Conservation (phyloP, 2,329 filamentous ascomycete genomes). For the Peltaster fructicola region DNA sequence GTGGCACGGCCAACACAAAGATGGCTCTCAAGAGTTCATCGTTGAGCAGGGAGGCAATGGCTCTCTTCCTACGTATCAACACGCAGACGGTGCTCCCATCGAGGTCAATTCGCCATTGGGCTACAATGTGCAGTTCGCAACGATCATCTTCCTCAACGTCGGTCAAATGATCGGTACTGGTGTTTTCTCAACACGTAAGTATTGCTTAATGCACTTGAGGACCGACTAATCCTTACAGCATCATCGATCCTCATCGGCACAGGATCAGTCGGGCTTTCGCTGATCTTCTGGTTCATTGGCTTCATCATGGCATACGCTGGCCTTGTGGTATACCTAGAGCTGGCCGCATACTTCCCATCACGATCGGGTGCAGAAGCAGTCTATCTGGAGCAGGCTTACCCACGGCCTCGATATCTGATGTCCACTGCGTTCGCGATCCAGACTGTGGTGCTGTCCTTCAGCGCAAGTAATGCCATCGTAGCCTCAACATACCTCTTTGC, state of each 20-base stretch:
- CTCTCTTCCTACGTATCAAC: conserved; percentile 36
- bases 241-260: conserved; percentile 40
- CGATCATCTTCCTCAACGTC: conserved; percentile 37
- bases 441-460: conserved; percentile 45
- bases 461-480: conserved; percentile 43
- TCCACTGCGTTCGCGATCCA: conserved; percentile 48
- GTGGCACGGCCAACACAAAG: too few species aligned
- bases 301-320: conserved; percentile 39
- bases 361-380: conserved; percentile 45
- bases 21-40: conserved; percentile 28
- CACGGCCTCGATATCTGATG: conserved; percentile 45
- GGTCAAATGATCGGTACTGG: conserved; percentile 43
- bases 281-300: conserved; percentile 49
- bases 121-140: conserved; percentile 37
- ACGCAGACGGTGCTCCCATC: conserved; percentile 44
- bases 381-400: conserved; percentile 51
- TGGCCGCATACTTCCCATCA: conserved; percentile 47
- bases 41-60: conserved; percentile 32
- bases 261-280: conserved; percentile 42
- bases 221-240: conserved; percentile 21
- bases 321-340: conserved; percentile 44
- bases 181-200: conserved; percentile 38
- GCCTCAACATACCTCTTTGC: conserved; percentile 45
- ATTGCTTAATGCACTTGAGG: neutral
- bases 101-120: conserved; percentile 41